These are phyloP conservation scores for Pleurotus djamor DNA, from an alignment of 768 basidiomycete genomes.

Conservation along the genomic window DNA sequence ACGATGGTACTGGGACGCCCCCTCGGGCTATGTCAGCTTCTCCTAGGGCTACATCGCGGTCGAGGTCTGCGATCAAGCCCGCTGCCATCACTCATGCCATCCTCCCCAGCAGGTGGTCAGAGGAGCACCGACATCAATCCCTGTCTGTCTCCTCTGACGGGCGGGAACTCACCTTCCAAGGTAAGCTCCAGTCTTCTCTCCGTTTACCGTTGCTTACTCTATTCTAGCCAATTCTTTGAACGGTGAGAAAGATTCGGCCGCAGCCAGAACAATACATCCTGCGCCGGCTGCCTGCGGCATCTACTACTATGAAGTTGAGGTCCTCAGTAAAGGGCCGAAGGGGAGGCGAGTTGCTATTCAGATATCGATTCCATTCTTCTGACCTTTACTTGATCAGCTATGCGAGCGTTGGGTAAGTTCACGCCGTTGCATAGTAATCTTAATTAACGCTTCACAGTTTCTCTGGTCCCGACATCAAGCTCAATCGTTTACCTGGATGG, in stretches of 20 bases:
- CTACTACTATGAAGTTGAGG: slow-evolving; percentile 92
- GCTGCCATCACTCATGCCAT: slow-evolving; percentile 11
- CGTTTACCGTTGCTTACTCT: background rate
- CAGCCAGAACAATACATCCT: slow-evolving; percentile 73
- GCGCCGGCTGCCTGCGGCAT: slow-evolving; percentile 88
- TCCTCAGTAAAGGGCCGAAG: slow-evolving; percentile 76
- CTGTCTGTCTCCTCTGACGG: slow-evolving; percentile 70
- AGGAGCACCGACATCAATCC: slow-evolving; percentile 55
- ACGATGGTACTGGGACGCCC: slow-evolving; percentile 58
- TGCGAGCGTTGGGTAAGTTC: slow-evolving; percentile 74
- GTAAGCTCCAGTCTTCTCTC: slow-evolving; percentile 29
- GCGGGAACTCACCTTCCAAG: slow-evolving; percentile 69
- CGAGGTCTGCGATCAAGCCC: background rate
- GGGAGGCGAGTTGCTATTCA: slow-evolving; percentile 50
- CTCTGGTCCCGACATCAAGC: slow-evolving; percentile 58
- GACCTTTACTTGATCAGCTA: slow-evolving; percentile 41
- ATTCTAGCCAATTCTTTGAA: slow-evolving; percentile 45
- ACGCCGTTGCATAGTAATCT: background rate
- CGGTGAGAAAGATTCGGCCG: slow-evolving; percentile 81
- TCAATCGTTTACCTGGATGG: slow-evolving; percentile 83
- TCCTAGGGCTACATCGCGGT: slow-evolving; percentile 2
- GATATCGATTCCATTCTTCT: background rate
- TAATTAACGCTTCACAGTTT: slow-evolving; percentile 44
- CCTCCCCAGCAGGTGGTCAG: slow-evolving; percentile 80
- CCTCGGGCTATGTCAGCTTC: slow-evolving; percentile 35